Evolutionary conservation across 805 yeast species (phyloP).

Genomic region (Danielia oregonensis): DNA sequence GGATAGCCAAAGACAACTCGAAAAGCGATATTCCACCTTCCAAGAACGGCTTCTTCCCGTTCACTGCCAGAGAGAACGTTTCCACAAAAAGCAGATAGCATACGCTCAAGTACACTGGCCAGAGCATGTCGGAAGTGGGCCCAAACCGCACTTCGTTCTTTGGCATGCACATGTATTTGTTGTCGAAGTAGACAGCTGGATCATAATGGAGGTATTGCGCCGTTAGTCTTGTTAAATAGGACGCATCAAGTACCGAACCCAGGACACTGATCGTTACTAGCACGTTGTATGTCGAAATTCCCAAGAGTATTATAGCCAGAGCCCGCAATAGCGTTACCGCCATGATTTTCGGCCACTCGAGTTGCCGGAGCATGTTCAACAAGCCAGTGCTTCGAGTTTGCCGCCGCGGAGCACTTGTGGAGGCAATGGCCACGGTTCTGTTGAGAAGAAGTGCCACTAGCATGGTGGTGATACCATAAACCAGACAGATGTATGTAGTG

Average conservation of each 20-base stretch:
- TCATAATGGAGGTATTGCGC: conserved; percentile 10
- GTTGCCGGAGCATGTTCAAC: conserved; percentile 18
- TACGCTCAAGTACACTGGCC: conserved; percentile 55
- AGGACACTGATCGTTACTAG: conserved; percentile 30
- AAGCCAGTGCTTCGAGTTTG: conserved; percentile 15
- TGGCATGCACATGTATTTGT: conserved; percentile 28
- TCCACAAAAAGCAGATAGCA: conserved; percentile 65
- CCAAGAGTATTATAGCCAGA: conserved; percentile 23
- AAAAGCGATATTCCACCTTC: conserved; percentile 71
- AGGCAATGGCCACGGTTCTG: conserved; percentile 36
- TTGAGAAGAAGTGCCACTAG: conserved; percentile 36
- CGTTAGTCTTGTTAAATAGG: conserved; percentile 9
- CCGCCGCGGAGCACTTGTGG: conserved; percentile 25
- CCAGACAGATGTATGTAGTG: conserved; percentile 32
- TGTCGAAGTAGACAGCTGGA: conserved; percentile 10
- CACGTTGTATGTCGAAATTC: conserved; percentile 23
- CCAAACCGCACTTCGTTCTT: conserved; percentile 32
- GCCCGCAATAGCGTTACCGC: conserved; percentile 21
- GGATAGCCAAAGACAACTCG: conserved; percentile 74
- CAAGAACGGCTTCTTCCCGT: conserved; percentile 51
- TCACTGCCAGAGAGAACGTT: conserved; percentile 56
- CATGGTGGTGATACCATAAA: conserved; percentile 36
- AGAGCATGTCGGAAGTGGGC: conserved; percentile 51
- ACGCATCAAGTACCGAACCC: conserved; percentile 12
- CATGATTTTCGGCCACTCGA: background rate